These are phyloP conservation scores for Colletotrichum abscissum DNA, from an alignment of 2,329 filamentous ascomycete genomes.

Conservation along the genomic window DNA sequence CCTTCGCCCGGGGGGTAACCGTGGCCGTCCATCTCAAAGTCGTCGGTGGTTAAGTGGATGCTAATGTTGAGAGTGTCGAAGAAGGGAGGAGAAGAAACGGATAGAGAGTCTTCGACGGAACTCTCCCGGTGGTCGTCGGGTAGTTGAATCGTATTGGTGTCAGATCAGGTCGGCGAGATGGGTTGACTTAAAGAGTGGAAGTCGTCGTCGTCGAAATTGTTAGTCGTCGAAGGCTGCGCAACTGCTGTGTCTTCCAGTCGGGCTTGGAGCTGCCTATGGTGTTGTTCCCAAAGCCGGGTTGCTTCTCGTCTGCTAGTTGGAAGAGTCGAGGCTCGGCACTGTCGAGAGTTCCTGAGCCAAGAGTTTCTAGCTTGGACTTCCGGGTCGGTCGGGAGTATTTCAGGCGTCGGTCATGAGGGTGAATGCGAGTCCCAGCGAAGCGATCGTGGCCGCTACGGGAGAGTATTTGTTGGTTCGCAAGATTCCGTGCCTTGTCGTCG, in stretches of 20 bases:
- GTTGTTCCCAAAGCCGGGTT: background rate
- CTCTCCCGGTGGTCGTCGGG: constrained; percentile 11
- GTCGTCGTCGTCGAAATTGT: constrained; percentile 28
- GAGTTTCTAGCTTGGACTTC: background rate
- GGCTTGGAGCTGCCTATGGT: background rate
- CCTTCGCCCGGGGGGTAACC: constrained; percentile 46
- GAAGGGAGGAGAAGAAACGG: constrained; percentile 5
- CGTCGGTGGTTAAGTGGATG: constrained; percentile 12
- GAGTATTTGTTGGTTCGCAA: background rate
- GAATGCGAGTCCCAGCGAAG: constrained; percentile 1
- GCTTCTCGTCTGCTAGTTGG: constrained; percentile 1
- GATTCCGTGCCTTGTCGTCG: constrained; percentile 16
- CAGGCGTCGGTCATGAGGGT: background rate
- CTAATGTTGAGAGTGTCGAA: constrained; percentile 21
- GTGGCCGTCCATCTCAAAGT: constrained; percentile 51
- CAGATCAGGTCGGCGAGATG: constrained; percentile 6
- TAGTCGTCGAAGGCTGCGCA: constrained; percentile 14
- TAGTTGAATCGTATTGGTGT: background rate
- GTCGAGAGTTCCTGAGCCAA: constrained; percentile 20
- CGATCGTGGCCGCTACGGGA: constrained; percentile 11
- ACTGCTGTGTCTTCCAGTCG: background rate
- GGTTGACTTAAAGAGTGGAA: constrained; percentile 2
- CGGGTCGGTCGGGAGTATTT: constrained; percentile 4
- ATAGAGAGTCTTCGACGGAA: constrained; percentile 25
- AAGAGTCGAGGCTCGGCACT: constrained; percentile 13